Conservation (phyloP, 495 filamentous ascomycete genomes). For the Cairneyella variabilis region DNA sequence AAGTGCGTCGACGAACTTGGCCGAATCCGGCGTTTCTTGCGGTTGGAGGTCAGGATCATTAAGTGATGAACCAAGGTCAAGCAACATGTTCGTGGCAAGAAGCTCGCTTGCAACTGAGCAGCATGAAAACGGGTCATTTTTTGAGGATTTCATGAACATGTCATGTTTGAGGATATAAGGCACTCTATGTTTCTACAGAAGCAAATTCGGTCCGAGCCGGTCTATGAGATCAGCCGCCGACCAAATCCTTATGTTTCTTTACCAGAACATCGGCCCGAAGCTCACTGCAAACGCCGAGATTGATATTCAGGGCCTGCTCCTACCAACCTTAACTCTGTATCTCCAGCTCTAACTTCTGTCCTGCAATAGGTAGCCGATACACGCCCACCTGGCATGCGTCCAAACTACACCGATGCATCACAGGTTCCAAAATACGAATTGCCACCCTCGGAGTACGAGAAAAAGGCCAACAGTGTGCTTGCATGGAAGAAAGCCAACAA, state of each 20-base stretch:
- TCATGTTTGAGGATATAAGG: not conserved
- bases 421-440: constrained; percentile 83
- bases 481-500: constrained; percentile 92
- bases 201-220: not conserved
- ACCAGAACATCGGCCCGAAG: not conserved
- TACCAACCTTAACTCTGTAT: constrained; percentile 16
- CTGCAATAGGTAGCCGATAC: constrained; percentile 68
- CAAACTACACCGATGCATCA: constrained; percentile 74
- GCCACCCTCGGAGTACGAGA: constrained; percentile 75
- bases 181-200: not conserved
- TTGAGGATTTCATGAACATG: not conserved
- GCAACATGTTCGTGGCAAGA: not conserved
- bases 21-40: not conserved
- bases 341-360: constrained; percentile 8
- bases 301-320: not conserved
- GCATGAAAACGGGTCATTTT: no score
- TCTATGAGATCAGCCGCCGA: not conserved
- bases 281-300: constrained; percentile 5
- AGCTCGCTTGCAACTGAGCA: no score
- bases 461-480: constrained; percentile 78
- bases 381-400: constrained; percentile 63
- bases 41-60: not conserved
- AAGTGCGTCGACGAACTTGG: not conserved
- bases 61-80: not conserved
- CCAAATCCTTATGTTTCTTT: not conserved